Conservation (phyloP, 805 yeast species). For the Metschnikowia santaceciliae region DNA sequence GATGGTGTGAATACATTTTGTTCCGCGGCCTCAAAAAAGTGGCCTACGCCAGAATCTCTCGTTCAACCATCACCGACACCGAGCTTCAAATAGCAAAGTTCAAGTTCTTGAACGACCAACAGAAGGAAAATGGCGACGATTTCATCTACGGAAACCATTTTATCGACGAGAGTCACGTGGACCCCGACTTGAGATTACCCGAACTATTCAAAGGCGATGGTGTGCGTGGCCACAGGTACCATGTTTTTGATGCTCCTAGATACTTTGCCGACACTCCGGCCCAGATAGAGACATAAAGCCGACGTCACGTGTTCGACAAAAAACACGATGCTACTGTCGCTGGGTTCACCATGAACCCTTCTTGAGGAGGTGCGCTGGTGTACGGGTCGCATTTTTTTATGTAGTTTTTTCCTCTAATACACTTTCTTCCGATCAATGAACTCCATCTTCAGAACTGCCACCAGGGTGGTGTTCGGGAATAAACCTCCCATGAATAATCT, state of each 20-base stretch:
- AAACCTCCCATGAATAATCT: conserved; percentile 22
- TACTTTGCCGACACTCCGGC: conserved; percentile 47
- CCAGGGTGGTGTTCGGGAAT: conserved; percentile 16
- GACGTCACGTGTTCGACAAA: too few species aligned
- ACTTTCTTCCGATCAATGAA: conserved; percentile 10
- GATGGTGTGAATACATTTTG: conserved; percentile 97
- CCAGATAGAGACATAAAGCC: conserved; percentile 4
- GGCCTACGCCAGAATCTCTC: conserved; percentile 90
- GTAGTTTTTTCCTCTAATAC: conserved; percentile 1
- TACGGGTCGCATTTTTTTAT: background rate
- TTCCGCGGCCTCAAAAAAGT: conserved; percentile 82
- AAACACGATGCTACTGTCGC: too few species aligned
- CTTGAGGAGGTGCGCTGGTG: background rate
- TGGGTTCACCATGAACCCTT: too few species aligned
- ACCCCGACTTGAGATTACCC: conserved; percentile 71
- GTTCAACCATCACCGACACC: conserved; percentile 94
- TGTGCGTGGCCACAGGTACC: conserved; percentile 88
- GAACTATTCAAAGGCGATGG: conserved; percentile 80
- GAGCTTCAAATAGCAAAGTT: conserved; percentile 95
- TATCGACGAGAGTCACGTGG: conserved; percentile 53
- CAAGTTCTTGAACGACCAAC: conserved; percentile 47
- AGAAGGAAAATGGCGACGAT: conserved; percentile 28
- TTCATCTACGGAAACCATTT: conserved; percentile 53
- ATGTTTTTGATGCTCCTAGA: conserved; percentile 92
- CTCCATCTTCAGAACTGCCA: conserved; percentile 16